A percentile compares a stretch with the other conserved stretches of the same genome.
Conservation (phyloP, 768 basidiomycete genomes). For the Leccinum subgranulosum region DNA sequence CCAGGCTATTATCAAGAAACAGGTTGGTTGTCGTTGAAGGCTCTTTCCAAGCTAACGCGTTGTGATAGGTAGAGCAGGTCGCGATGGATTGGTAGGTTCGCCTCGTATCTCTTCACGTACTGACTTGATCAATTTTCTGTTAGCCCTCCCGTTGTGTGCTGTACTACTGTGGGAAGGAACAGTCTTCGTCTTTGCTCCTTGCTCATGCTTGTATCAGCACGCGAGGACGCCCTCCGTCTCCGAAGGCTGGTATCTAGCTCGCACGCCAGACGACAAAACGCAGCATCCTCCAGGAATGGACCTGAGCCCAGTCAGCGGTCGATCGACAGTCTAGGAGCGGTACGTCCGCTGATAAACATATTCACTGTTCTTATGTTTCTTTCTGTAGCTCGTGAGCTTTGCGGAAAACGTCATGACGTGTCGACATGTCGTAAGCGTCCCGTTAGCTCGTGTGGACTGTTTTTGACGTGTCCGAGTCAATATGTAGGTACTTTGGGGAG, state of each 20-base stretch:
- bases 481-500: conserved; percentile 84
- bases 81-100: conserved; percentile 67
- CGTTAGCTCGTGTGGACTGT: neutral
- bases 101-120: neutral
- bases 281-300: conserved; percentile 43
- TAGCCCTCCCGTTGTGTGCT: conserved; percentile 79
- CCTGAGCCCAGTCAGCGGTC: conserved; percentile 69
- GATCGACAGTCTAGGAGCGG: conserved; percentile 58
- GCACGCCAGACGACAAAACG: conserved; percentile 42
- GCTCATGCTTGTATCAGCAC: conserved; percentile 41
- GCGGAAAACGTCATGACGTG: conserved; percentile 60
- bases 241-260: conserved; percentile 48
- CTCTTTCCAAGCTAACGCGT: conserved; percentile 1
- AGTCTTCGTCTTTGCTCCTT: neutral
- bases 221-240: conserved; percentile 67
- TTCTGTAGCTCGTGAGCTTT: conserved; percentile 43
- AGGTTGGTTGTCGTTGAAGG: conserved; percentile 38
- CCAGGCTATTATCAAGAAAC: conserved; percentile 87
- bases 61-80: conserved; percentile 66
- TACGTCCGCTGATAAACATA: conserved; percentile 28
- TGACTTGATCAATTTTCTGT: neutral
- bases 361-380: neutral
- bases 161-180: conserved; percentile 63
- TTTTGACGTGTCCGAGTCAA: conserved; percentile 40
- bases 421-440: conserved; percentile 62